phyloP scores from a whole-genome alignment of 192 early-diverging fungal genomes.

The Entophlyctis luteolus region DNA sequence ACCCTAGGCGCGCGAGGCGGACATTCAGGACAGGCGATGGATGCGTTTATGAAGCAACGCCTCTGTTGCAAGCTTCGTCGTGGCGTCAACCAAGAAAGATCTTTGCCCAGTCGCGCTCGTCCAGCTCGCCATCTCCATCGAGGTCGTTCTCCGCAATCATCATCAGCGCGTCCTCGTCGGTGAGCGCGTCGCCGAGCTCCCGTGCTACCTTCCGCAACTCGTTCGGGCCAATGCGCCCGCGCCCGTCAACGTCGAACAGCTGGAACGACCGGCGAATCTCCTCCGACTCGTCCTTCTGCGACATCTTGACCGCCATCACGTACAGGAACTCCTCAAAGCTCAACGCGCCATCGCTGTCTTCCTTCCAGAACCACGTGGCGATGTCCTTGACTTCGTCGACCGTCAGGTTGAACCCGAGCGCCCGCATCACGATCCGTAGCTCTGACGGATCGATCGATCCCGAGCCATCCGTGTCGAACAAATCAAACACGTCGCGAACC shows the following conservation, averaged over 20 bases:
- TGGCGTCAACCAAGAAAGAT: too few relatives aligned
- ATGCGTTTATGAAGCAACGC: too few relatives aligned
- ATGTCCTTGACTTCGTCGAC: constrained; percentile 59
- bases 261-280: constrained; percentile 62
- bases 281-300: constrained; percentile 50
- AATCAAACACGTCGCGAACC: constrained; percentile 36
- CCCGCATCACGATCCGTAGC: constrained; percentile 64
- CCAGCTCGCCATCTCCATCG: constrained; percentile 61
- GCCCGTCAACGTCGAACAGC: constrained; percentile 59
- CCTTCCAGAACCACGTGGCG: constrained; percentile 34
- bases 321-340: constrained; percentile 55
- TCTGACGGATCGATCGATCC: constrained; percentile 63
- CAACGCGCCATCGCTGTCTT: constrained; percentile 38
- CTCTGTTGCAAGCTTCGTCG: too few relatives aligned
- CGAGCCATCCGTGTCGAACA: constrained; percentile 54
- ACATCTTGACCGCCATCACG: constrained; percentile 38
- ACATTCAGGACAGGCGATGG: too few relatives aligned
- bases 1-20: too few relatives aligned
- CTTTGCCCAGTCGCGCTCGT: constrained; percentile 62
- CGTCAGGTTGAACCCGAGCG: constrained; percentile 65
- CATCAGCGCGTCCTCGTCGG: constrained; percentile 60
- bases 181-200: constrained; percentile 62
- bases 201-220: constrained; percentile 56
- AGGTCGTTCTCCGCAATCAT: constrained; percentile 67
- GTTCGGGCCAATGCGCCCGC: constrained; percentile 52